Base-by-base conservation (phyloP, 2,329 filamentous ascomycete species). In the Calonectria honghensis region DNA sequence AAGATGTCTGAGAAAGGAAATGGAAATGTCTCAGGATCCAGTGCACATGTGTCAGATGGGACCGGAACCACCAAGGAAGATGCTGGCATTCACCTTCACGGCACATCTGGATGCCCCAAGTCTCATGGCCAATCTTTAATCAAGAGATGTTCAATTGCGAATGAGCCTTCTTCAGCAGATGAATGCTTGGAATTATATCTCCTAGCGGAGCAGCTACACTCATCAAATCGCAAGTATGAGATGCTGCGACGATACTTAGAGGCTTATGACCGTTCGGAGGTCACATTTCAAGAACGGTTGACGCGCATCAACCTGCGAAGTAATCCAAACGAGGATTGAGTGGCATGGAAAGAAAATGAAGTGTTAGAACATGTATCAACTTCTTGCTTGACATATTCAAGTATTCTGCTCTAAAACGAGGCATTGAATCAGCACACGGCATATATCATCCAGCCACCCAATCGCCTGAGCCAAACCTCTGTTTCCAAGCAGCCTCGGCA, bases 361-460 rank as follows among this genome's bases (percentile, higher is more conserved):
- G 6, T 45, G 6, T 9, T 45, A n/a, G 6, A 45, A n/a, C 18
- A 45, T 45, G 18, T 3, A 3, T n/a, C 18, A 10, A 45, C 1
- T n/a, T 2, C 18, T 9, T n/a, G 1, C n/a, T 45, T 6, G 41
- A 7, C 4, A 9, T 7, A 3, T 2, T 10, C 5, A 3, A n/a
- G 7, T 6, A 7, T 7, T 45, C 18, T 45, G 14, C 7, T 45
- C 4, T 45, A 6, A 9, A 9, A 7, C 6, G 6, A 9, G 41
- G 18, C 5, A 45, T 45, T n/a, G 18, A 45, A 45, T 45, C 41
- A 45, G 41, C 41, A 45, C 7, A 2, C 41, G 41, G 41, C 5
- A 20, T 20, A 7, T 41, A 6, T 41, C 16, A 7, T 41, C 39
- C 14, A 16, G 16, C 39, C 16, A 41, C 39, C 16, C 16, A 41